Conservation (phyloP, 257 asterid genomes). For the Ilex asprella region DNA sequence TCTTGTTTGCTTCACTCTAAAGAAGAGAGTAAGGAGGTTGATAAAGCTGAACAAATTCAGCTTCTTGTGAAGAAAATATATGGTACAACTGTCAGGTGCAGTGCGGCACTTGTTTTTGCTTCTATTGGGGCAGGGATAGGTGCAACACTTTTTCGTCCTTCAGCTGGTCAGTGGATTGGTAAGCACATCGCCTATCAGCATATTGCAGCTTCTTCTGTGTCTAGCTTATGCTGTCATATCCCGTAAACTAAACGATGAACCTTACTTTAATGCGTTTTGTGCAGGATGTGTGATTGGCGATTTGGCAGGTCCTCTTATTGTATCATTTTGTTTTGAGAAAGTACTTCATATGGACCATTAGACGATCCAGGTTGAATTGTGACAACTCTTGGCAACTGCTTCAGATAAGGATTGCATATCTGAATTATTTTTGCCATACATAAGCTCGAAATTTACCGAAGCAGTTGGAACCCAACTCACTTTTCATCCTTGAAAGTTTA, state of each 20-base stretch:
- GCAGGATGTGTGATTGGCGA: constrained; percentile 86
- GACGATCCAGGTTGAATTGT: neutral
- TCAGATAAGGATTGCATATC: neutral
- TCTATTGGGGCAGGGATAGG: constrained; percentile 91
- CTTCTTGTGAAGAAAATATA: constrained; percentile 52
- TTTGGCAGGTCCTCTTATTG: constrained; percentile 62
- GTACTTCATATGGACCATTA: constrained; percentile 28
- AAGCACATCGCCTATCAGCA: neutral
- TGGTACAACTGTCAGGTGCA: constrained; percentile 50
- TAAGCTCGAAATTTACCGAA: too few species aligned
- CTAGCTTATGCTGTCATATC: neutral
- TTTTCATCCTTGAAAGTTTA: too few species aligned
- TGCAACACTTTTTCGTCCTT: constrained; percentile 53
- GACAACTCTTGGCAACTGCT: neutral
- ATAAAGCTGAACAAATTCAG: constrained; percentile 24
- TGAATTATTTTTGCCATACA: neutral
- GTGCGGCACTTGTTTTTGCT: constrained; percentile 66
- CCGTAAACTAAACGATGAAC: neutral
- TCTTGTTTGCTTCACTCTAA: constrained; percentile 25
- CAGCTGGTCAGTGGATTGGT: constrained; percentile 97
- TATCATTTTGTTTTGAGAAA: constrained; percentile 49
- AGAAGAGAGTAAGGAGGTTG: constrained; percentile 30
- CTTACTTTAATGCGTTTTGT: neutral
- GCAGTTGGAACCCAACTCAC: too few species aligned
- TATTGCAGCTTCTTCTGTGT: neutral